Conservation (phyloP, 345 rosid species). For the Dipteronia sinensis region DNA sequence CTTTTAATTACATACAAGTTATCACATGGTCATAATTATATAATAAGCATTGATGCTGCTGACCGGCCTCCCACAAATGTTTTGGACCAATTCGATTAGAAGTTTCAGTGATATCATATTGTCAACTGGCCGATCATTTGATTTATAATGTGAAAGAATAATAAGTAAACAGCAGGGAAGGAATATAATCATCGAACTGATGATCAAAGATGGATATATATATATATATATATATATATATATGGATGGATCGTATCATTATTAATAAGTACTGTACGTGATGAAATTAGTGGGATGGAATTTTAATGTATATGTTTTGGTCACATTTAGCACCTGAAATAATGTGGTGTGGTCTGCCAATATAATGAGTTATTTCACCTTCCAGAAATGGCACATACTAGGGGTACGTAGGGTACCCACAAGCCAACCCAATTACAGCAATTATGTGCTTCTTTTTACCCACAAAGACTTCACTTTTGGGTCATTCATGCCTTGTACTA, state of each 20-base stretch:
- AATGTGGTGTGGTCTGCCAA: slow-evolving; percentile 11
- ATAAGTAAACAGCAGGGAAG: no score
- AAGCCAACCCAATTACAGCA: slow-evolving; percentile 10
- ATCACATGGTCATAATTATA: background rate
- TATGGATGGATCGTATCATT: background rate
- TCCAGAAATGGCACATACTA: slow-evolving; percentile 26
- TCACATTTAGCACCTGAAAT: slow-evolving; percentile 19
- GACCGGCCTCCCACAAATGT: background rate
- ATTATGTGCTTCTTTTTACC: slow-evolving; percentile 17
- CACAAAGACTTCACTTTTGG: slow-evolving; percentile 16
- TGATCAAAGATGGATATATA: no score
- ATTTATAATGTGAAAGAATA: no score
- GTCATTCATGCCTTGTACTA: slow-evolving; percentile 23
- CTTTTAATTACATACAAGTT: slow-evolving; percentile 4
- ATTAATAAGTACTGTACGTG: background rate
- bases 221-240: no score
- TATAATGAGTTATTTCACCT: slow-evolving; percentile 1
- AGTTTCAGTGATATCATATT: background rate
- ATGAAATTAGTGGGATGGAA: slow-evolving; percentile 11
- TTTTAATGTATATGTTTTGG: slow-evolving; percentile 10
- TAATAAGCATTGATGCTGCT: background rate
- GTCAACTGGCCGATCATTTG: no score
- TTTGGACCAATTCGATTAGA: background rate
- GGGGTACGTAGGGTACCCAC: slow-evolving; percentile 19
- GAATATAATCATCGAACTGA: no score